These are phyloP conservation scores for Nevesoporus exiguus DNA, from an alignment of 768 basidiomycete species.

Conservation along the genomic window DNA sequence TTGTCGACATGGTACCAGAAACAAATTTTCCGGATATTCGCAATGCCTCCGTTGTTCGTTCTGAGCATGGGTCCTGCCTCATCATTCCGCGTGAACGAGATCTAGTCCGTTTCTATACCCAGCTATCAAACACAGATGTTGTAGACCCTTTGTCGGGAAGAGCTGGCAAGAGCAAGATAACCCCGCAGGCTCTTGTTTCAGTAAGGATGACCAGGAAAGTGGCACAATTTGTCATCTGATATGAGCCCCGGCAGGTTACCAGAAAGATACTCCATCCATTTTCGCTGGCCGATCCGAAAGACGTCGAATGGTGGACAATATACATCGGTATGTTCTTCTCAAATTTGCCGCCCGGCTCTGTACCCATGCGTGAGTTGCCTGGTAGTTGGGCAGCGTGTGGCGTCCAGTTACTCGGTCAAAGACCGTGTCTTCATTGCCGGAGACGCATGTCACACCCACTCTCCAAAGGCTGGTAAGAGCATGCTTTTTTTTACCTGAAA, in stretches of 20 bases:
- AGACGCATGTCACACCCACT: constrained; percentile 70
- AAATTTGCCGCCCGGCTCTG: background rate
- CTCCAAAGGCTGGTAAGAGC: constrained; percentile 55
- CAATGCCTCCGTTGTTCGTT: constrained; percentile 30
- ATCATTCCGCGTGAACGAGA: background rate
- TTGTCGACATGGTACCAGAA: constrained; percentile 57
- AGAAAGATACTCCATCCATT: constrained; percentile 41
- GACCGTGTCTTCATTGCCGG: constrained; percentile 74
- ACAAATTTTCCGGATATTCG: constrained; percentile 78
- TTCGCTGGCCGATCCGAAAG: constrained; percentile 34
- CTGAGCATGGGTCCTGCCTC: background rate
- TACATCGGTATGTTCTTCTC: constrained; percentile 52
- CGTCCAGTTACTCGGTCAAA: constrained; percentile 43
- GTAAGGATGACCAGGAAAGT: background rate
- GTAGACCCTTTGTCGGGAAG: constrained; percentile 33
- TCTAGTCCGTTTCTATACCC: background rate
- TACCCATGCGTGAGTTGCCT: background rate
- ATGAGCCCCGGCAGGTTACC: background rate
- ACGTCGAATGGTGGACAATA: constrained; percentile 69
- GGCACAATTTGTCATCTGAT: background rate
- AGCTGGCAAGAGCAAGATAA: background rate
- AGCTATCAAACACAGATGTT: background rate
- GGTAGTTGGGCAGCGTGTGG: constrained; percentile 67
- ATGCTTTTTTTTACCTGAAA: background rate
- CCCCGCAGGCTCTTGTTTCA: background rate